Percentiles rank a stretch among this genome's conserved stretches.
Conservation (phyloP, 2,329 filamentous ascomycete genomes). For the Fusarium beomiforme region DNA sequence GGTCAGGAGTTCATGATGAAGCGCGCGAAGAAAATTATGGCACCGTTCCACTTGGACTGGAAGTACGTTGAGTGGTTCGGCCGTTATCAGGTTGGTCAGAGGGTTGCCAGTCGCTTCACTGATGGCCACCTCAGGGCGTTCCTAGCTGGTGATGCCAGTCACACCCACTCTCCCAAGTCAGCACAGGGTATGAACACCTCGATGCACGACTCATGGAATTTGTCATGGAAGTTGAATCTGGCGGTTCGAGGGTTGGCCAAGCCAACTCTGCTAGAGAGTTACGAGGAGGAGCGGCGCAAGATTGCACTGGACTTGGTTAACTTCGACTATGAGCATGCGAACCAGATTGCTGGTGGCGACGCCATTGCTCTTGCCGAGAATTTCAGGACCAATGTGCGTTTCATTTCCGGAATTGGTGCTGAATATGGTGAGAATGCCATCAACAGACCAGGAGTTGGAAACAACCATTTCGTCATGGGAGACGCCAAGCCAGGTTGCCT, state of each 20-base stretch:
- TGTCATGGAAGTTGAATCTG: conserved; percentile 63
- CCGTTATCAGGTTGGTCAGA: conserved; percentile 76
- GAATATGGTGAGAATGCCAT: conserved; percentile 64
- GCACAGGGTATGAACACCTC: conserved; percentile 74
- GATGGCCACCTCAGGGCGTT: conserved; percentile 71
- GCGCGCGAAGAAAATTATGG: conserved; percentile 69
- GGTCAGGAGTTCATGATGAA: conserved; percentile 77
- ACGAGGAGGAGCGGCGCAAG: conserved; percentile 71
- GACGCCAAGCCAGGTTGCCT: conserved; percentile 64
- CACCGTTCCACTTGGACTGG: conserved; percentile 67
- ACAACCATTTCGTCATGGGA: conserved; percentile 55
- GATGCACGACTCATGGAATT: conserved; percentile 70
- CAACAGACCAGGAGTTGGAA: conserved; percentile 53
- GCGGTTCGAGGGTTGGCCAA: conserved; percentile 66
- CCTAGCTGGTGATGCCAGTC: conserved; percentile 75
- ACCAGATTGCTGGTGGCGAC: conserved; percentile 70
- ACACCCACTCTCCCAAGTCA: conserved; percentile 78
- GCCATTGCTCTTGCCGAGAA: conserved; percentile 71
- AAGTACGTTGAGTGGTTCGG: conserved; percentile 76
- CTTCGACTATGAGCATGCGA: conserved; percentile 68
- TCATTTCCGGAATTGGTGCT: conserved; percentile 78
- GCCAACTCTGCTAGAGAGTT: conserved; percentile 65
- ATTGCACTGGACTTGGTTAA: conserved; percentile 68
- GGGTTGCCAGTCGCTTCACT: conserved; percentile 75
- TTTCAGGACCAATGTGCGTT: conserved; percentile 75